Percentiles rank a stretch among this genome's conserved stretches.
Conservation (phyloP, 371 early-diverging fungal genomes). For the Mucor racemosus region DNA sequence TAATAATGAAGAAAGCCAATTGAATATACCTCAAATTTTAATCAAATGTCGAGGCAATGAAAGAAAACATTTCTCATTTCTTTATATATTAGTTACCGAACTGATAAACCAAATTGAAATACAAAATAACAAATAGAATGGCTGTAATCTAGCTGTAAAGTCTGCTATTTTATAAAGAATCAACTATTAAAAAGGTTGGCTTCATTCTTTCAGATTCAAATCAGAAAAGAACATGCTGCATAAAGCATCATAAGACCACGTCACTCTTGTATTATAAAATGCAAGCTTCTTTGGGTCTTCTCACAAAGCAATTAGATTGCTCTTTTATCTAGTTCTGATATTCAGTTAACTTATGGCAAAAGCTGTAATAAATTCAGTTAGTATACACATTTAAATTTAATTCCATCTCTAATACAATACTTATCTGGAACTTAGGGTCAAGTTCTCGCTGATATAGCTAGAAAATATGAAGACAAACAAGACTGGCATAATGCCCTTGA, state of each 20-base stretch:
- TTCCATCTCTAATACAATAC: neutral
- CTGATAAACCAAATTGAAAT: too few species aligned
- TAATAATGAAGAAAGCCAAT: too few species aligned
- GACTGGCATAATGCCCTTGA: slow-evolving; percentile 9
- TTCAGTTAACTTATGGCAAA: slow-evolving; percentile 1
- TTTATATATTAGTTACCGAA: too few species aligned
- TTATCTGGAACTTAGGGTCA: neutral
- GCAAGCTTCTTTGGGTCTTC: neutral
- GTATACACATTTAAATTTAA: neutral
- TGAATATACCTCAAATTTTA: too few species aligned
- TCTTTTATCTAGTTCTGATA: neutral
- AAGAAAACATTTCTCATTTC: too few species aligned
- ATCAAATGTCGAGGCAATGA: too few species aligned
- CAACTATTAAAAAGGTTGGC: too few species aligned
- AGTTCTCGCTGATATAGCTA: neutral
- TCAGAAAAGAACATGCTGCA: neutral
- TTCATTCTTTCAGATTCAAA: too few species aligned
- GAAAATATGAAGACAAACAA: slow-evolving; percentile 3
- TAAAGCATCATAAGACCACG: slow-evolving; percentile 5
- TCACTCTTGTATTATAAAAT: neutral
- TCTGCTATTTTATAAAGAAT: too few species aligned
- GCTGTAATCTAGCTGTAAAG: too few species aligned
- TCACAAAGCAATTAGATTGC: neutral
- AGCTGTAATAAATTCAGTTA: neutral
- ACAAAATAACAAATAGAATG: too few species aligned